Evolutionary conservation across 2,329 filamentous ascomycete species (phyloP), one percentile per base, ranked within the genome.

Genomic region (Sordariomycetes sp.): DNA sequence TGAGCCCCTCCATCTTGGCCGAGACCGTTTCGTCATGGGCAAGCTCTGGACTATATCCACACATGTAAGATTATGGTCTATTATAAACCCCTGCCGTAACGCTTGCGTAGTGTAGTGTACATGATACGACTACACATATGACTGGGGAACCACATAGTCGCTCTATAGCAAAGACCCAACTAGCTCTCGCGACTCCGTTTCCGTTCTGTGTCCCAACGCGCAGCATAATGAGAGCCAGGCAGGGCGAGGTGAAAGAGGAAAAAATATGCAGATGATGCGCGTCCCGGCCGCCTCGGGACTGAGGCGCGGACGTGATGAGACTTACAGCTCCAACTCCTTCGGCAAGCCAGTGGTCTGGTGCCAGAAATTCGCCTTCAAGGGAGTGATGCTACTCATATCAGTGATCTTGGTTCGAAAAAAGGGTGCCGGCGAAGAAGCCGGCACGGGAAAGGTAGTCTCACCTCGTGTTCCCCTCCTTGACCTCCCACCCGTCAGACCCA

Each of bases 401-500:
- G 45, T 22, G n/a, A 50, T 10, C 22, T 10, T 22, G 20, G 22
- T 2, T 8, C n/a, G 20, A 12, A 20, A 22, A 24, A 24, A 20
- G 20, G 42, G 22, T 20, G 2, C 28, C 28, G 10, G 42, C 12
- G 15, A 3, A 17, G n/a, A 6, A 20, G 4, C 17, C n/a, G 24
- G 20, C 36, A 6, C 20, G 39, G 20, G 48, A 57, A 22, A 50
- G n/a, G 22, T 8, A 8, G 2, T 71, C 76, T 64, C 72, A 89
- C 88, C 89, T 94, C 13, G 92, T 95, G 69, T 86, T 83, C 32
- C 90, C 89, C 67, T 95, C 85, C 68, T 87, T 87, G 25, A 99
- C 89, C 39, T 86, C 86, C 90, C 92, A 96, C 6, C 92, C 94
- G 70, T 99, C 94, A 66, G 90, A 95, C 3, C 90, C 90, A 3